These are phyloP conservation scores for Pezizomycotina sp. DNA, from an alignment of 2,329 filamentous ascomycete species.

Conservation along the genomic window DNA sequence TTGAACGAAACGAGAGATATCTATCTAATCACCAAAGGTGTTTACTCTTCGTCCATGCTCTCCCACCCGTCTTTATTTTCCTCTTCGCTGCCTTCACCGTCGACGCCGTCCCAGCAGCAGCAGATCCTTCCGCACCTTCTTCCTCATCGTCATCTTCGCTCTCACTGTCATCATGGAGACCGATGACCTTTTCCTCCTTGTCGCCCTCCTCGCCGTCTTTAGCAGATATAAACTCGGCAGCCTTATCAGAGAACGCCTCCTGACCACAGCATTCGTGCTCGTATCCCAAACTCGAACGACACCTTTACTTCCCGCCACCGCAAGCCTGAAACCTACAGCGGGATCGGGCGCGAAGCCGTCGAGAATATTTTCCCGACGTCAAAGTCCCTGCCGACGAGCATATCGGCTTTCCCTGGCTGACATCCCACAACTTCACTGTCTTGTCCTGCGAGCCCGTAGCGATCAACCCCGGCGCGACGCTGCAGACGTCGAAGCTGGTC, in stretches of 20 bases:
- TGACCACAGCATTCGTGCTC: slow-evolving; percentile 74
- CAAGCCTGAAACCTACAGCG: slow-evolving; percentile 79
- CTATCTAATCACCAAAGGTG: too few species aligned
- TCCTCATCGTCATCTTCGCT: slow-evolving; percentile 46
- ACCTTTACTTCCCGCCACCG: slow-evolving; percentile 88
- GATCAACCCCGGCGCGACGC: slow-evolving; percentile 76
- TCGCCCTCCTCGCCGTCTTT: slow-evolving; percentile 42
- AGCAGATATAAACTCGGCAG: slow-evolving; percentile 43
- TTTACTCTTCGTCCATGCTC: slow-evolving; percentile 40
- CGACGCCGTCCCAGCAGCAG: slow-evolving; percentile 36
- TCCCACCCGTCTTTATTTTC: slow-evolving; percentile 35
- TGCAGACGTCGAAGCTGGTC: slow-evolving; percentile 84
- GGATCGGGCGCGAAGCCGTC: slow-evolving; percentile 76
- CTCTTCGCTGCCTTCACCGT: slow-evolving; percentile 32
- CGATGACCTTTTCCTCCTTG: slow-evolving; percentile 61
- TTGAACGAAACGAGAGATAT: too few species aligned
- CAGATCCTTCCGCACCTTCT: slow-evolving; percentile 42
- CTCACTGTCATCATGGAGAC: slow-evolving; percentile 46
- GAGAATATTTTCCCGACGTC: slow-evolving; percentile 89
- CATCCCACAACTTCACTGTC: slow-evolving; percentile 93
- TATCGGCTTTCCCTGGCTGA: slow-evolving; percentile 55
- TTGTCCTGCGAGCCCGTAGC: slow-evolving; percentile 88
- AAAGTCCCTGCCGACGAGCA: slow-evolving; percentile 81
- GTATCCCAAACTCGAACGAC: slow-evolving; percentile 92
- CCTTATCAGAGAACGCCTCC: slow-evolving; percentile 63